phyloP scores from a whole-genome alignment of 306 rosid genomes.

The Malus sieversii region DNA sequence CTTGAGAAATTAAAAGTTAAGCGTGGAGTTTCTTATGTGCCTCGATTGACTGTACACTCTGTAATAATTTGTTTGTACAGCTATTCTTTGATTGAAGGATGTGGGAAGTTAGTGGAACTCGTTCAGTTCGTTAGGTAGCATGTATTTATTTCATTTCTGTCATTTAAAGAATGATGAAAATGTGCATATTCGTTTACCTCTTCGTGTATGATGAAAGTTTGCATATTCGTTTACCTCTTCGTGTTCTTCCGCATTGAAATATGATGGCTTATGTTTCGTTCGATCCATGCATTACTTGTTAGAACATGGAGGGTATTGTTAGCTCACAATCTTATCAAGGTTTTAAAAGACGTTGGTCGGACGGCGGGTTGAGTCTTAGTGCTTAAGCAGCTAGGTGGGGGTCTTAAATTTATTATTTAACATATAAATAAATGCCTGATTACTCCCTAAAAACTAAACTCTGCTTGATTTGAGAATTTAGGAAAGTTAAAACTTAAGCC shows the following conservation, averaged over 20 bases:
- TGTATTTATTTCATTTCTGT: slow-evolving; percentile 35
- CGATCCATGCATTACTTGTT: neutral
- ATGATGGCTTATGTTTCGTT: neutral
- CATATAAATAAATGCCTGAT: too few species aligned
- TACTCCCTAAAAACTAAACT: too few species aligned
- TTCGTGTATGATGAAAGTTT: slow-evolving; percentile 25
- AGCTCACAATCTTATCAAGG: neutral
- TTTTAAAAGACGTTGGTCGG: too few species aligned
- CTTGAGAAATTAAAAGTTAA: slow-evolving; percentile 27
- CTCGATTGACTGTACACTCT: slow-evolving; percentile 13
- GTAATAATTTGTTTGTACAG: slow-evolving; percentile 65
- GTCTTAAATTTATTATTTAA: too few species aligned
- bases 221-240: slow-evolving; percentile 5
- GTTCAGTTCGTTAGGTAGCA: slow-evolving; percentile 12
- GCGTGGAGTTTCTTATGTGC: slow-evolving; percentile 15
- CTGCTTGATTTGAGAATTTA: too few species aligned
- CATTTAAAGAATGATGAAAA: slow-evolving; percentile 38
- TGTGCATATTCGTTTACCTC: slow-evolving; percentile 20
- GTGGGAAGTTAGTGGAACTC: slow-evolving; percentile 38
- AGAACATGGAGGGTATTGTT: neutral
- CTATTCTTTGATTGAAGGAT: slow-evolving; percentile 59
- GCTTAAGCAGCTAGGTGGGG: too few species aligned
- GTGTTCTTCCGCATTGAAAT: too few species aligned
- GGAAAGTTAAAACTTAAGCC: too few species aligned
- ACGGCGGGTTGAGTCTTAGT: fast-evolving